These are phyloP conservation scores for Irpex rosettiformis DNA, from an alignment of 1,284 basidiomycete genomes.

Conservation along the genomic window DNA sequence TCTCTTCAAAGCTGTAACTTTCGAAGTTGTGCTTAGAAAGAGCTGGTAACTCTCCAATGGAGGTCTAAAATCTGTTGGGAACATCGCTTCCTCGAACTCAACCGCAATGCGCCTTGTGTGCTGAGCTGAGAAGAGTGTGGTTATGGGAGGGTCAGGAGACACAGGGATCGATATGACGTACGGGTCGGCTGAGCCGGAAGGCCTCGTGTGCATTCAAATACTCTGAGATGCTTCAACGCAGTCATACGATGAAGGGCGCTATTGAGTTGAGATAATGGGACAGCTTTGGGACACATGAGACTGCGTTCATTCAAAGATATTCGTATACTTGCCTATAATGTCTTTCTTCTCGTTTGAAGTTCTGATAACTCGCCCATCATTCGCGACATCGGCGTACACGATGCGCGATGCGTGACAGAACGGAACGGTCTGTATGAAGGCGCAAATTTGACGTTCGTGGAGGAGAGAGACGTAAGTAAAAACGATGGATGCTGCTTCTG, in stretches of 20 bases:
- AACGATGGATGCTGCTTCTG: slow-evolving; percentile 29
- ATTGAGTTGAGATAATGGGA: slow-evolving; percentile 33
- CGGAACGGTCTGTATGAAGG: slow-evolving; percentile 20
- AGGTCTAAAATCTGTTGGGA: slow-evolving; percentile 24
- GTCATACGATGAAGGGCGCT: slow-evolving; percentile 30
- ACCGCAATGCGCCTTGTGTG: slow-evolving; percentile 21
- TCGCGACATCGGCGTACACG: slow-evolving; percentile 35
- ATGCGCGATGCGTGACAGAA: background rate
- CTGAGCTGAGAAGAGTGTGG: background rate
- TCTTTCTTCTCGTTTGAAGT: slow-evolving; percentile 9
- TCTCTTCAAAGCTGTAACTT: slow-evolving; percentile 29
- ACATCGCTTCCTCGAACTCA: slow-evolving; percentile 38
- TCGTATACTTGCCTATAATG: slow-evolving; percentile 6
- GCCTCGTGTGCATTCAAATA: slow-evolving; percentile 34
- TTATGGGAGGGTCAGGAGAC: slow-evolving; percentile 12
- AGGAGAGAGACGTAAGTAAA: slow-evolving; percentile 35
- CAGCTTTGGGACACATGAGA: slow-evolving; percentile 15
- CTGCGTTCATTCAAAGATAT: slow-evolving; percentile 14
- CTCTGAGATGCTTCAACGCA: slow-evolving; percentile 31
- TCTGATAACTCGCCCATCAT: slow-evolving; percentile 32
- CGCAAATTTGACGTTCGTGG: slow-evolving; percentile 36
- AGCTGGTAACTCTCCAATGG: slow-evolving; percentile 34
- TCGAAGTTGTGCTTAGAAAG: slow-evolving; percentile 29
- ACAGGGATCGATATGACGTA: slow-evolving; percentile 16
- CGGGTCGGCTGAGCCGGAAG: slow-evolving; percentile 21